Evolutionary conservation across 495 filamentous ascomycete species (phyloP), one percentile per base, ranked within the genome.

Genomic region (Tuber umbilicatum): DNA sequence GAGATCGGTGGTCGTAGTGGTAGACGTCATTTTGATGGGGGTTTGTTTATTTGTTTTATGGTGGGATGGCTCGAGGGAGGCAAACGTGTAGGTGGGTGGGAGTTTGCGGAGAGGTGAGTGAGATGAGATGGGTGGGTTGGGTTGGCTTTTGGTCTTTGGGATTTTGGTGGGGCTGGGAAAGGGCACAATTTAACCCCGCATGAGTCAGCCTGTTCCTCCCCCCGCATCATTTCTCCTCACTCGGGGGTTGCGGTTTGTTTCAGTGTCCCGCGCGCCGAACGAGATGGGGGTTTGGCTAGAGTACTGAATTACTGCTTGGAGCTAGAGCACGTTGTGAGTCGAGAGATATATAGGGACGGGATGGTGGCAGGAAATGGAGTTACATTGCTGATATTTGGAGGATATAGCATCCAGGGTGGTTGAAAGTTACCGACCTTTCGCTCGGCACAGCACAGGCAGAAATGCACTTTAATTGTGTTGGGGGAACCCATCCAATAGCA

Each of bases 1-100:
- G 70, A 84, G 70, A 23, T 79, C 77, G 21, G 77, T 84, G 17
- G 68, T 80, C 60, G 70, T 40, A 60, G 78, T 78, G 47, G 35
- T 73, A 64, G 43, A 69, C 45, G 69, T 64, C 76, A 79, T 75
- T 78, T 35, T 35, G 50, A 60, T 0, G n/a, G n/a, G 50, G 50
- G 27, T 17, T 17, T 31, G 27, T 64, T 19, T 27, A 10, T 4
- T 14, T 35, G 16, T 35, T 64, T 64, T 31, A 19, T 64, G 55
- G 31, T 6, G 31, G 27, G 27, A 35, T 1, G 3, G 55, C 5
- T 2, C 17, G 55, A 35, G 55, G 3, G 55, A 5, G 27, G 55
- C 3, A 35, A 64, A 64, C 5, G 5, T 12, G 27, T 64, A 17
- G 27, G 55, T 27, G 3, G 55, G 3, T 14, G 14, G 55, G 55